Base-by-base conservation (phyloP, 2,329 filamentous ascomycete species). In the Zarea fungicola region DNA sequence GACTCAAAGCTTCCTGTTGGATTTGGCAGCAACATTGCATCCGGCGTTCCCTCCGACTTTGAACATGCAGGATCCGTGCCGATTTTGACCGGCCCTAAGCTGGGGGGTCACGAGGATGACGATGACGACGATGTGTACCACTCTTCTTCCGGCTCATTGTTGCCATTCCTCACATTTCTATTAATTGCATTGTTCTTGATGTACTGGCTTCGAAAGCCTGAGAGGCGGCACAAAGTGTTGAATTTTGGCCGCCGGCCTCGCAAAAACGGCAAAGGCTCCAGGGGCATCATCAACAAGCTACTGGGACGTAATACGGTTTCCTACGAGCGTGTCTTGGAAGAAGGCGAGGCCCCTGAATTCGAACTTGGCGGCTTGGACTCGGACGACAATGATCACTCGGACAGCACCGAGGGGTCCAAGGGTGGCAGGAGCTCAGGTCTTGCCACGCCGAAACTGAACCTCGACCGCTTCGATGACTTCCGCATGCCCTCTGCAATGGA, bases 321-420 rank as follows among this genome's bases (percentile, higher is more conserved):
- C 3, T 96, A 96, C 61, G 91, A 96, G 62, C 83, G 89, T 25
- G 85, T 96, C 3, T 70, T 95, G 44, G 90, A 96, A 67, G 87
- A 91, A 56, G 90, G 87, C 11, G 79, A 81, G n/a, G 69, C 71
- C 10, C 71, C 79, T 48, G 85, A 89, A 35, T 92, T 95, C 61
- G 91, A 96, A 62, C 77, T 96, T 2, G 81, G 78, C 23, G 82
- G 82, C 14, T 68, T 81, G 8, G 80, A 83, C 25, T 83, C 81
- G 1, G 77, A 82, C 45, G 79, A 84, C 6, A 80, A 82, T 49
- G 80, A 84, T 1, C 72, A 76, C 57, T 84, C 82, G 0, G 83
- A 87, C 59, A 76, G 76, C 53, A 81, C 76, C 53, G 77, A 81
- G 28, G 72, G 71, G 2, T 78, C 74, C 8, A 69, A 74, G 9